phyloP scores from a whole-genome alignment of 495 filamentous ascomycete species.

The Penicillium odoratum region DNA sequence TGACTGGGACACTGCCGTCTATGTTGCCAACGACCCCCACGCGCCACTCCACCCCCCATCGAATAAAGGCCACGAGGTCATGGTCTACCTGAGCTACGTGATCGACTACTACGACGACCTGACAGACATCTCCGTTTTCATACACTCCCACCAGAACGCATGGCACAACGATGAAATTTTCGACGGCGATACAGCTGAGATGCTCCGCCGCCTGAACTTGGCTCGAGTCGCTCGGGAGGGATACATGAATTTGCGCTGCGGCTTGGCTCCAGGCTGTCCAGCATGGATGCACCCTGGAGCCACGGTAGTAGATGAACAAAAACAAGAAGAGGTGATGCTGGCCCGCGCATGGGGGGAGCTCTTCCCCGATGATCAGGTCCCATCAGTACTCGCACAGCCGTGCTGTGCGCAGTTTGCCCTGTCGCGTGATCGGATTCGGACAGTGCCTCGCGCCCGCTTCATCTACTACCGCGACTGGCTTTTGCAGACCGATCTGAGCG shows the following conservation, averaged over 20 bases:
- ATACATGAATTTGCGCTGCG: conserved; percentile 67
- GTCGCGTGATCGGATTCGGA: conserved; percentile 54
- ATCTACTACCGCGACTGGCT: conserved; percentile 69
- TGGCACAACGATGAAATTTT: conserved; percentile 66
- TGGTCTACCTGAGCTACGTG: conserved; percentile 72
- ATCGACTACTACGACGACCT: conserved; percentile 70
- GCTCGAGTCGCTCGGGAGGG: conserved; percentile 57
- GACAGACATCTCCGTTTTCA: conserved; percentile 68
- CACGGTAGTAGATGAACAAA: conserved; percentile 47
- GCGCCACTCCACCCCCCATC: conserved; percentile 63
- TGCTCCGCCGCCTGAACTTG: conserved; percentile 52
- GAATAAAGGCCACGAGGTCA: conserved; percentile 77
- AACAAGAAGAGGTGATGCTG: conserved; percentile 63
- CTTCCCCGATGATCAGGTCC: conserved; percentile 55
- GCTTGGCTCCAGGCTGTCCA: conserved; percentile 62
- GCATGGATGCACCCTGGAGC: conserved; percentile 64
- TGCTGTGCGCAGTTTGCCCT: conserved; percentile 73
- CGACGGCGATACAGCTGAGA: conserved; percentile 49
- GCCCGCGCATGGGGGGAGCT: conserved; percentile 54
- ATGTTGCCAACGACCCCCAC: conserved; percentile 61
- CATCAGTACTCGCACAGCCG: conserved; percentile 52
- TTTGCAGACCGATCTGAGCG: conserved; percentile 57
- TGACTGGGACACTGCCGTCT: conserved; percentile 60
- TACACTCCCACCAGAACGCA: conserved; percentile 64
- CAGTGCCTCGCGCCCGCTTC: conserved; percentile 60